A percentile compares a stretch with the other conserved stretches of the same genome.
Conservation (phyloP, 2,329 filamentous ascomycete genomes). For the Colletotrichum chrysophilum region DNA sequence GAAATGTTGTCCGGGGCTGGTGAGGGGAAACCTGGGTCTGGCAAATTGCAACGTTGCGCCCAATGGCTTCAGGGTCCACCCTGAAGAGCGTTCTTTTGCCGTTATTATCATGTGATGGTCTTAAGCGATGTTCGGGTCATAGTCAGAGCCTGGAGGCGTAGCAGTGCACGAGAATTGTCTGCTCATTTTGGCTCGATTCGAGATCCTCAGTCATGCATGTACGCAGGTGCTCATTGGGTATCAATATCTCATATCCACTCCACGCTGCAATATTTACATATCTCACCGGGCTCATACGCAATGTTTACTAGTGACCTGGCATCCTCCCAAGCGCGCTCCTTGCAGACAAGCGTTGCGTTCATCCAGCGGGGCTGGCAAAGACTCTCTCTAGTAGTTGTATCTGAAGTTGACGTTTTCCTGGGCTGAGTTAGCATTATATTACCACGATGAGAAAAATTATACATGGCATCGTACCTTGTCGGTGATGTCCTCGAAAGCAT, state of each 20-base stretch:
- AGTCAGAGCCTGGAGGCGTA: neutral
- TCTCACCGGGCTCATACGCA: neutral
- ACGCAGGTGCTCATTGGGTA: neutral
- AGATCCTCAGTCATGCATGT: neutral
- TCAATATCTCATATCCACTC: neutral
- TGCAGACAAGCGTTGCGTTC: neutral
- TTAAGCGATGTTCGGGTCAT: neutral
- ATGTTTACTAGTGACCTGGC: neutral
- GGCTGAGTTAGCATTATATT: neutral
- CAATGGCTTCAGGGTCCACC: neutral
- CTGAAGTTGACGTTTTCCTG: slow-evolving; percentile 15
- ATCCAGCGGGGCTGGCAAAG: neutral
- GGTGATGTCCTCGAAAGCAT: slow-evolving; percentile 68
- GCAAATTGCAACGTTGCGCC: neutral
- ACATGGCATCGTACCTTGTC: slow-evolving; percentile 65
- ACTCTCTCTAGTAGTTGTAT: neutral
- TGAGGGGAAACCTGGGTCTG: neutral
- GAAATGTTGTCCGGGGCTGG: neutral
- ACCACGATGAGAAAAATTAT: slow-evolving; percentile 38
- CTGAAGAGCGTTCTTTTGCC: neutral
- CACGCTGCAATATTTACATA: neutral
- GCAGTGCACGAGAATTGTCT: neutral
- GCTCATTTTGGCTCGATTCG: neutral
- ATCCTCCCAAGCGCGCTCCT: neutral
- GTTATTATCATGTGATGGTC: neutral